Evolutionary conservation across 179 eudicot genomes (phyloP), one percentile per base, ranked within the genome.

Genomic region (Patellifolia procumbens): DNA sequence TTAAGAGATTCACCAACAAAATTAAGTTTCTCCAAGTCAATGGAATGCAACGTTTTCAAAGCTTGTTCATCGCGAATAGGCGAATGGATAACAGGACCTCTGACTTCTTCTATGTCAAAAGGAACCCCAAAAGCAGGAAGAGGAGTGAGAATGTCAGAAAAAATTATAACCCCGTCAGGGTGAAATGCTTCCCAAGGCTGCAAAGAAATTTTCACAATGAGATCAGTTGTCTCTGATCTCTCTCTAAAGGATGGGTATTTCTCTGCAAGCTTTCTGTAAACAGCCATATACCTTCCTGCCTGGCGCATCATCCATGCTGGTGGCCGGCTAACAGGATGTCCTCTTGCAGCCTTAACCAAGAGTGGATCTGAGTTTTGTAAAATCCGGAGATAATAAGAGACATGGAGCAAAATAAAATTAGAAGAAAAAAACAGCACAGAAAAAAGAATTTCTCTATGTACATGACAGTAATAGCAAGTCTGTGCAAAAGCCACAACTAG

Each of bases 231-330:
- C 94, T 94, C 98, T 75, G 98, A 94, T 81, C 98, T 91, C 89
- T 94, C 92, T 83, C 98, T 84, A 89, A 94, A 94, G 79, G 98
- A 92, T 64, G 96, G 97, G 53, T 94, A 76, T 82, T 92, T 94
- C 89, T 94, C 86, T 63, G 98, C 97, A 83, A 94, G 98, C 91
- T 91, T 92, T 91, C 92, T 86, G 89, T 94, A 94, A 81, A 86
- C 85, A 55, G 97, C 97, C 98, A 94, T 92, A 72, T 94, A 94
- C 93, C 98, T 93, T 87, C 98, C 98, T 34, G 96, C 98, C 80
- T 93, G 98, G 74, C 98, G 97, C 97, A 93, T 93, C 97, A 93
- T 93, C 98, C 98, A 93, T 82, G 98, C 97, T 72, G 98, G 98
- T 39, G 97, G 94, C 15, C 97, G 88, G 79, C 82, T 82, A 63